A percentile compares a stretch with the other conserved stretches of the same genome.
Evolutionary conservation across 73 alveolate species (phyloP).

Genomic region (Tetrahymena malaccensis): DNA sequence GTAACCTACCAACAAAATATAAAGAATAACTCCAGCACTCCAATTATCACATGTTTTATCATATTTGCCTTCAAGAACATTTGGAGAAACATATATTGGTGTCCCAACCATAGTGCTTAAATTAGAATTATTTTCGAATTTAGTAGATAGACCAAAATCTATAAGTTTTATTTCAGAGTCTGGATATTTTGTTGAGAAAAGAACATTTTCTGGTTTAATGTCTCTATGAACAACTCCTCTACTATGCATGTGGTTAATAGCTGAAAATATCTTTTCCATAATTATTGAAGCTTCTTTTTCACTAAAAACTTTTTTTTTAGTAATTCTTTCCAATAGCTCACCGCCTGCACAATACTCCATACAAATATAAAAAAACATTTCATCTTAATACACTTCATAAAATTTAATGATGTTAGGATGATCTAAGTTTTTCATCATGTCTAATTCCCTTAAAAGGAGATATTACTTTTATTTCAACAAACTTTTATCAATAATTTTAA

Average conservation of each 20-base stretch:
- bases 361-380: conserved; percentile 18
- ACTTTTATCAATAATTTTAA: neutral
- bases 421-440: conserved; percentile 11
- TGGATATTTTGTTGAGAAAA: conserved; percentile 27
- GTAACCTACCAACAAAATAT: conserved; percentile 23
- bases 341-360: conserved; percentile 36
- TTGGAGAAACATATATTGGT: conserved; percentile 51
- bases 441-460: conserved; percentile 12
- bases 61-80: conserved; percentile 37
- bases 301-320: conserved; percentile 5
- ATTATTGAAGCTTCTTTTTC: conserved; percentile 4
- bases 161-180: conserved; percentile 48
- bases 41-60: conserved; percentile 47
- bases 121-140: neutral
- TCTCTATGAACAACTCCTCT: conserved; percentile 57
- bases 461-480: neutral
- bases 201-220: conserved; percentile 59
- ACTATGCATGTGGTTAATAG: conserved; percentile 44
- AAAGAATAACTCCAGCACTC: conserved; percentile 36
- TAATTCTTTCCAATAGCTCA: conserved; percentile 7
- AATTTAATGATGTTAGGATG: conserved; percentile 29
- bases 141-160: conserved; percentile 51
- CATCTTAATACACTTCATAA: conserved; percentile 33
- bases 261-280: conserved; percentile 29
- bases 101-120: conserved; percentile 39